Base-by-base conservation (phyloP, 2,329 filamentous ascomycete genomes). In the Aspergillus sp. region DNA sequence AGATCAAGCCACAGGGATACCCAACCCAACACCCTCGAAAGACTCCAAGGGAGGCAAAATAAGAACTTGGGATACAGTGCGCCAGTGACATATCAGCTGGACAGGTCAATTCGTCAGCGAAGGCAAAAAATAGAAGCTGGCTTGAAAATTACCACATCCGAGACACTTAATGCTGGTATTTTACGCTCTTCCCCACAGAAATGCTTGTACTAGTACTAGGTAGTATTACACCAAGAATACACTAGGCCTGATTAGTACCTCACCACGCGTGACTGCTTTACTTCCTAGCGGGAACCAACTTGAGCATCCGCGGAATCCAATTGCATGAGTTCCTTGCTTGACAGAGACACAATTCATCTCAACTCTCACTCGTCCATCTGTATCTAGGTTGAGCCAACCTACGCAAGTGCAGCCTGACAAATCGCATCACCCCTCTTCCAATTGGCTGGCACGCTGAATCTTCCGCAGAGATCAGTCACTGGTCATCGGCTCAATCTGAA, bases 81-180 rank as follows among this genome's bases (percentile, higher is more conserved):
- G 31, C 34, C 34, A 43, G 38, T 60, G 56, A 62, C 54, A 49
- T 52, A 64, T 69, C 65, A 70, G 64, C 66, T 70, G 64, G 65
- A 71, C 66, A 64, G 63, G 67, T 68, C 64, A 53, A 53, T 4
- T 41, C 31, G 31, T 23, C 11, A 22, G 34, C 60, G 66, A 55
- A 57, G 47, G 31, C 28, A n/a, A 57, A 41, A 48, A 57, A 57
- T 49, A 41, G 54, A 49, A 25, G 9, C 19, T 22, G 23, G 25
- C 13, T 41, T 22, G 25, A 23, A 41, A 41, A 57, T 30, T 57
- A 51, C 34, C 13, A 38, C 28, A 54, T 43, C 28, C 8, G 28
- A 38, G n/a, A 50, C 51, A 41, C 19, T 28, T 17, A 7, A 22
- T 34, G 49, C 38, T 3, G 19, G 46, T 49, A 38, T 23, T 57